A percentile compares a stretch with the other conserved stretches of the same genome.
Evolutionary conservation across 1,139 yeast species (phyloP).

Genomic region (Petasospora fabianii): DNA sequence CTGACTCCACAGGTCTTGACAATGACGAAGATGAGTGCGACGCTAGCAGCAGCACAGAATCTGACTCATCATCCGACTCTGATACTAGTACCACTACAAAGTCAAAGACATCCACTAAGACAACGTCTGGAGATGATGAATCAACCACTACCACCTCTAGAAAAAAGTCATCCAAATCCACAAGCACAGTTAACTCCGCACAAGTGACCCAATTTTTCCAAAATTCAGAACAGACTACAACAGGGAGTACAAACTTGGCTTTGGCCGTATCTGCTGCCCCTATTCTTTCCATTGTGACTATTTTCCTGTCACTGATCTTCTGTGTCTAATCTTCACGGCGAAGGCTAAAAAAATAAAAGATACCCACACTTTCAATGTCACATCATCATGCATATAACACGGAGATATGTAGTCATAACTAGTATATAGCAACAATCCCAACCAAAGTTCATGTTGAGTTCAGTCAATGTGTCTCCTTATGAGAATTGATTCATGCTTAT

Average conservation of each 20-base stretch:
- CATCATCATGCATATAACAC: too few species aligned
- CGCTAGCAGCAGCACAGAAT: background rate
- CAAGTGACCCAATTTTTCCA: conserved; percentile 11
- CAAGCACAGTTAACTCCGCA: conserved; percentile 6
- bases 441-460: too few species aligned
- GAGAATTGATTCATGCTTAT: too few species aligned
- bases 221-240: background rate
- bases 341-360: too few species aligned
- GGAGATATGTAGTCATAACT: too few species aligned
- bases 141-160: conserved; percentile 2
- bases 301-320: conserved; percentile 6
- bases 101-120: conserved; percentile 1
- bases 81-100: background rate
- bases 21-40: conserved; percentile 35
- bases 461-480: too few species aligned
- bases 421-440: too few species aligned
- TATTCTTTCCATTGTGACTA: conserved; percentile 7
- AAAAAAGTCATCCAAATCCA: conserved; percentile 2
- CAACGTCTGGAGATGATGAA: background rate
- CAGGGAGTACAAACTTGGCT: conserved; percentile 7
- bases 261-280: conserved; percentile 3
- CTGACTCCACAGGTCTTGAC: conserved; percentile 63
- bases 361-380: too few species aligned
- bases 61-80: background rate
- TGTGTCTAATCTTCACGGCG: too few species aligned